Conservation (phyloP, 768 basidiomycete genomes). For the Vararia minispora region DNA sequence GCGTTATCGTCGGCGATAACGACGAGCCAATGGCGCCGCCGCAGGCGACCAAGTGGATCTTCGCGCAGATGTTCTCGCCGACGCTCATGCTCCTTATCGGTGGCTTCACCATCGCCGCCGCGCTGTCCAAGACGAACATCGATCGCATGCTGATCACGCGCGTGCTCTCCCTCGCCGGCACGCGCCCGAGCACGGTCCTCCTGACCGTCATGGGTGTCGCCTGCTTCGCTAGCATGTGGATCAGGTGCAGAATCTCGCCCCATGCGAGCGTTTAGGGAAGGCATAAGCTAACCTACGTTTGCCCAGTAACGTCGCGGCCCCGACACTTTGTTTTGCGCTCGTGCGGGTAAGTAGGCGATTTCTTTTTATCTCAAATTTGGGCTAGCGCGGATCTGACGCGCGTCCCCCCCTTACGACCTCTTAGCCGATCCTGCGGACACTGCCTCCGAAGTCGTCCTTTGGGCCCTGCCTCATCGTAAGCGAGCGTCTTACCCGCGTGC, state of each 20-base stretch:
- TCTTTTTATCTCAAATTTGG: background rate
- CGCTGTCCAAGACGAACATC: conserved; percentile 89
- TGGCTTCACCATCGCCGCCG: conserved; percentile 96
- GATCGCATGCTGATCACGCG: conserved; percentile 87
- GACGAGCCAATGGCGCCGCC: conserved; percentile 39
- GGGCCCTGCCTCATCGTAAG: conserved; percentile 86
- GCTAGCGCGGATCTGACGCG: conserved; percentile 8
- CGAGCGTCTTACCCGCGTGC: conserved; percentile 5
- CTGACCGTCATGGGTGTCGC: conserved; percentile 94
- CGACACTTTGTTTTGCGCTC: conserved; percentile 91
- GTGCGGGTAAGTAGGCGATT: conserved; percentile 64
- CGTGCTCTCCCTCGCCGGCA: conserved; percentile 83
- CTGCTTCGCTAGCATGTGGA: conserved; percentile 99
- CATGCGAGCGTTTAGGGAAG: background rate
- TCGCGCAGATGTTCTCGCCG: conserved; percentile 92
- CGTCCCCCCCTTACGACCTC: conserved; percentile 4
- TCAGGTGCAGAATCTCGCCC: conserved; percentile 42
- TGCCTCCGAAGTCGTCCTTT: conserved; percentile 80
- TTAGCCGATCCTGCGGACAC: conserved; percentile 86
- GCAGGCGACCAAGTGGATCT: conserved; percentile 86
- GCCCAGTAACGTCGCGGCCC: conserved; percentile 93
- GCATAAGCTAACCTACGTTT: background rate
- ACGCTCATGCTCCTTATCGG: conserved; percentile 98
- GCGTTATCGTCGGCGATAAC: conserved; percentile 56
- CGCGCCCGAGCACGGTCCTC: conserved; percentile 74